Evolutionary conservation across 2,329 filamentous ascomycete species (phyloP).

Genomic region (Byssoonygena ceratinophila): DNA sequence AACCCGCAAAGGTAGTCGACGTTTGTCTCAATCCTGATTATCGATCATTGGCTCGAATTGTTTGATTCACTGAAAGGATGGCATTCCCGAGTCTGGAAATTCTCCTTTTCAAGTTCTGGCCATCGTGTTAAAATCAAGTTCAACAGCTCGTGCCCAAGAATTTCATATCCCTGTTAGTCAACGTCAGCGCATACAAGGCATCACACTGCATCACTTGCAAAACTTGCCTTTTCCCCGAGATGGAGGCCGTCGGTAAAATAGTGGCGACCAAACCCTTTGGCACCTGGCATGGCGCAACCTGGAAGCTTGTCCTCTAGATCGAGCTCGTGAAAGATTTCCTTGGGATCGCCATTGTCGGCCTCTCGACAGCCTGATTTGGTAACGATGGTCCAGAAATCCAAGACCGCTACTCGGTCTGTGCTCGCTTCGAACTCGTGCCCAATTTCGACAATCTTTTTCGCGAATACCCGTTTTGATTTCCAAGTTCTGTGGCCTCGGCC

Average conservation of each 20-base stretch:
- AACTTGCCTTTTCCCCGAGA: constrained; percentile 21
- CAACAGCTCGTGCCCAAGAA: constrained; percentile 16
- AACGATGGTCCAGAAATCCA: constrained; percentile 29
- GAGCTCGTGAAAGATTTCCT: constrained; percentile 18
- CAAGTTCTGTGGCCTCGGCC: constrained; percentile 26
- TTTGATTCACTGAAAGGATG: neutral
- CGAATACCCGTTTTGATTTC: constrained; percentile 31
- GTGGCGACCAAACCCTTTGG: constrained; percentile 24
- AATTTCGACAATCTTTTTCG: constrained; percentile 30
- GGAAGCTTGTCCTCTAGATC: constrained; percentile 27
- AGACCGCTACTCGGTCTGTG: constrained; percentile 25
- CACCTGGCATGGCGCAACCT: constrained; percentile 27
- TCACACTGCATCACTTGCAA: neutral
- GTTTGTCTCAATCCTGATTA: neutral
- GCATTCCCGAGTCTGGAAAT: constrained; percentile 14
- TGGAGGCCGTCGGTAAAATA: constrained; percentile 34
- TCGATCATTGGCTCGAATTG: neutral
- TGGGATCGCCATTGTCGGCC: constrained; percentile 6
- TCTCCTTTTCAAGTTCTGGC: constrained; percentile 18
- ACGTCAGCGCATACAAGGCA: neutral
- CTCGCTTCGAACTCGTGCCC: constrained; percentile 25
- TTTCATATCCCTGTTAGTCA: constrained; percentile 15
- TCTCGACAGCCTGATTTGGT: constrained; percentile 19
- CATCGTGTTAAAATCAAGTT: constrained; percentile 16
- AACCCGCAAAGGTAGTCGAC: neutral